These are phyloP conservation scores for Rauvolfia tetraphylla DNA, from an alignment of 257 asterid genomes.

Conservation along the genomic window DNA sequence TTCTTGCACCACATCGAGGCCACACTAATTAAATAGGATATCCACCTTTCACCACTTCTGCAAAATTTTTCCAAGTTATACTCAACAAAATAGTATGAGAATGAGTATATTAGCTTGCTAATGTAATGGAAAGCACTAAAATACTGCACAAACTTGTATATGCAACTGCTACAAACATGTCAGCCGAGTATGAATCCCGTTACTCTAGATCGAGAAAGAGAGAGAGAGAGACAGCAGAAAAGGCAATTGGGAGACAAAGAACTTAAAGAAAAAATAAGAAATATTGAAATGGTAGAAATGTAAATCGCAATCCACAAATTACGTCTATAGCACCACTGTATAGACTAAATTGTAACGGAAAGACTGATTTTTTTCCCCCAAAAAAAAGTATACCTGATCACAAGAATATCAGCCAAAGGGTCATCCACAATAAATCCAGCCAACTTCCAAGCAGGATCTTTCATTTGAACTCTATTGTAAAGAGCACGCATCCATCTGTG, in stretches of 20 bases:
- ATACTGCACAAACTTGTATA: background rate
- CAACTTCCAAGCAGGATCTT: conserved; percentile 92
- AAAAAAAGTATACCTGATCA: conserved; percentile 55
- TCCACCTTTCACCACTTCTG: background rate
- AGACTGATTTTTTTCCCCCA: background rate
- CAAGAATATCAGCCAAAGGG: conserved; percentile 60
- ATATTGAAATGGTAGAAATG: background rate
- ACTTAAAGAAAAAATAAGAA: background rate
- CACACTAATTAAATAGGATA: background rate
- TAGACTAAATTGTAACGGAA: background rate
- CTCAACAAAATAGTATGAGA: background rate
- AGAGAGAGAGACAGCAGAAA: background rate
- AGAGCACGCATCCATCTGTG: conserved; percentile 94
- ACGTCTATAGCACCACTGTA: background rate
- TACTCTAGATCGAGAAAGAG: background rate
- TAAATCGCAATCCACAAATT: background rate
- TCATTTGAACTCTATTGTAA: conserved; percentile 68
- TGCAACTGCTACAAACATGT: background rate
- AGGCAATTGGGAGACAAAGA: background rate
- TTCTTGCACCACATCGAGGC: background rate
- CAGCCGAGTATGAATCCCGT: background rate
- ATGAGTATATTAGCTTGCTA: background rate
- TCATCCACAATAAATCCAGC: conserved; percentile 94
- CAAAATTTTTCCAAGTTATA: background rate
- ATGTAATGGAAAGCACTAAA: background rate